These are phyloP conservation scores for Tolypocladium amazonense DNA, from an alignment of 2,329 filamentous ascomycete species.

Conservation along the genomic window DNA sequence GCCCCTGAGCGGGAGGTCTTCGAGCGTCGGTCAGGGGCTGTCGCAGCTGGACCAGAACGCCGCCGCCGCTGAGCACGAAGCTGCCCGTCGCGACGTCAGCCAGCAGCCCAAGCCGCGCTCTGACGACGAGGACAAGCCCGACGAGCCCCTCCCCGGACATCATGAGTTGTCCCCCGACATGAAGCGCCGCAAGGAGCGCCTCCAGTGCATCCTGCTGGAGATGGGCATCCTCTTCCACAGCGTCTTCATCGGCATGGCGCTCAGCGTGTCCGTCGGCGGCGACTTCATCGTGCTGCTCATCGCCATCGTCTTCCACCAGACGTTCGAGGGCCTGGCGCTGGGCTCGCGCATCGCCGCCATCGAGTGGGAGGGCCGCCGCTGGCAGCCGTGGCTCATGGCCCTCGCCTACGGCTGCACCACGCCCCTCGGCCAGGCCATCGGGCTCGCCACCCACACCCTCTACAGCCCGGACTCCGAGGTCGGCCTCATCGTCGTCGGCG, in stretches of 20 bases:
- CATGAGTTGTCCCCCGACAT: constrained; percentile 35
- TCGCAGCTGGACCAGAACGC: constrained; percentile 14
- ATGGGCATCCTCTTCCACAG: constrained; percentile 56
- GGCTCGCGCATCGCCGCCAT: constrained; percentile 54
- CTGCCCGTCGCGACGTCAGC: constrained; percentile 3
- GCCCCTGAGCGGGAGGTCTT: constrained; percentile 19
- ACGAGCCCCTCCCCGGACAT: constrained; percentile 11
- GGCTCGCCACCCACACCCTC: constrained; percentile 56
- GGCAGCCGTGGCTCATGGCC: constrained; percentile 46
- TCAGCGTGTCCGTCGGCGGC: constrained; percentile 66
- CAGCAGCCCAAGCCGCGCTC: constrained; percentile 7
- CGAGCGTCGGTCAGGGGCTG: constrained; percentile 22
- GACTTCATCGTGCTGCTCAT: constrained; percentile 70
- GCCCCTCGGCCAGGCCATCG: constrained; percentile 64
- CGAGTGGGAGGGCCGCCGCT: constrained; percentile 24
- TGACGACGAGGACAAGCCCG: constrained; percentile 10
- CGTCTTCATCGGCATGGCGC: constrained; percentile 75
- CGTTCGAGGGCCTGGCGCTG: constrained; percentile 47
- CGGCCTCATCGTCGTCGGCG: constrained; percentile 59
- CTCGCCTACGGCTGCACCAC: constrained; percentile 50
- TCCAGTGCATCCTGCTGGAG: constrained; percentile 70
- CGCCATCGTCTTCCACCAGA: constrained; percentile 66
- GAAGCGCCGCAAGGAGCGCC: constrained; percentile 51
- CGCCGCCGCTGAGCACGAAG: constrained; percentile 1
- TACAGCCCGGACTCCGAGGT: constrained; percentile 58